Percentiles rank a stretch among this genome's conserved stretches.
Conservation (phyloP, 495 filamentous ascomycete genomes). For the Xylaria telfairii region DNA sequence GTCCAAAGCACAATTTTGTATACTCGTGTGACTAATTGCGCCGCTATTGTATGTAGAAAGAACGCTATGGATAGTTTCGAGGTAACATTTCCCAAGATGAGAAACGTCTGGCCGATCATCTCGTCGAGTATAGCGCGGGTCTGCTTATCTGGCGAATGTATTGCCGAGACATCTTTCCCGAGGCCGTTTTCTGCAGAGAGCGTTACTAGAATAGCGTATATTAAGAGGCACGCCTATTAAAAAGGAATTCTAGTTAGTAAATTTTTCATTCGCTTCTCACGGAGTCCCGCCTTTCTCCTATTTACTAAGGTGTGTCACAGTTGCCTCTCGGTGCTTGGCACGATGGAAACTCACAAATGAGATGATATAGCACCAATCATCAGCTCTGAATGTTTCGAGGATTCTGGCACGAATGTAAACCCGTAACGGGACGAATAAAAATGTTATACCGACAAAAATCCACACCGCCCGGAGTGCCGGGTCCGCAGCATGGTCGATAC, state of each 20-base stretch:
- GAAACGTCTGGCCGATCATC: constrained; percentile 16
- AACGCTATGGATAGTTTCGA: constrained; percentile 5
- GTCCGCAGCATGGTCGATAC: not conserved
- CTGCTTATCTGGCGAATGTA: not conserved
- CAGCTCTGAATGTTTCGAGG: not conserved
- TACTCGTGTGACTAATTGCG: not conserved
- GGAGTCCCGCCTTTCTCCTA: not conserved
- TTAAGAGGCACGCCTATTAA: not conserved
- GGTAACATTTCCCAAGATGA: constrained; percentile 12
- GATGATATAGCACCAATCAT: constrained; percentile 1
- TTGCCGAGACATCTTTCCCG: not conserved
- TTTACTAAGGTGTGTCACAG: not conserved
- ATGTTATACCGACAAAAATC: constrained; percentile 2
- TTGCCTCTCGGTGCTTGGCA: not conserved
- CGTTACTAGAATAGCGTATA: not conserved
- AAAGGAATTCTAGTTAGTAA: not conserved
- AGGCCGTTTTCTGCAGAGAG: not conserved
- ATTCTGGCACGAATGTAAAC: not conserved
- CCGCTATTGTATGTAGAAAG: not conserved
- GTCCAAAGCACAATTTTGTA: constrained; percentile 4
- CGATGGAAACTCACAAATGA: constrained; percentile 12
- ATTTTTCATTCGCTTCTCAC: not conserved
- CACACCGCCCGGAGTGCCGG: constrained; percentile 7
- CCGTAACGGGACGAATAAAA: constrained; percentile 8
- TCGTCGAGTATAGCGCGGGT: not conserved